These are phyloP conservation scores for Pulveroboletus sp. DNA, from an alignment of 768 basidiomycete genomes.

Conservation along the genomic window DNA sequence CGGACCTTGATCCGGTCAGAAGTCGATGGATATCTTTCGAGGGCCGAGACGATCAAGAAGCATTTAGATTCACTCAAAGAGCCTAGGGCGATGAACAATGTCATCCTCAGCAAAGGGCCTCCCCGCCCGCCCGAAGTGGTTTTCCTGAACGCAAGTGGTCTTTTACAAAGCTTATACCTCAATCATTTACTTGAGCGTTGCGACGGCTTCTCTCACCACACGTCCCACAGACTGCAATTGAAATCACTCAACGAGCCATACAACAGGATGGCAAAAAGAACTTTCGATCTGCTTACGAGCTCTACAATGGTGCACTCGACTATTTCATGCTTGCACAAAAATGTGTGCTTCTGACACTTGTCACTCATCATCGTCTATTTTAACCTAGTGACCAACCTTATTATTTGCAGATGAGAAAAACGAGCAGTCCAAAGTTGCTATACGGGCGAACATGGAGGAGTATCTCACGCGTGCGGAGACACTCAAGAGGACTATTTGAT, in stretches of 20 bases:
- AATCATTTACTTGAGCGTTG: neutral
- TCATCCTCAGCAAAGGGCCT: neutral
- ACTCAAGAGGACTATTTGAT: constrained; percentile 55
- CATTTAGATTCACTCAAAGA: constrained; percentile 43
- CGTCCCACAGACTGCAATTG: constrained; percentile 60
- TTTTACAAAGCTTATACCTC: too few relatives aligned
- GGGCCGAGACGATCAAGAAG: constrained; percentile 86
- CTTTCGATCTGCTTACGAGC: constrained; percentile 87
- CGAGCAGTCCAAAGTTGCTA: constrained; percentile 78
- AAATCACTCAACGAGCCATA: constrained; percentile 83
- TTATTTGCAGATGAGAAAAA: constrained; percentile 66
- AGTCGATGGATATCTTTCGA: constrained; percentile 81
- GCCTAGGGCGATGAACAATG: neutral
- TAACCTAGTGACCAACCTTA: neutral
- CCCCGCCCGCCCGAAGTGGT: constrained; percentile 16
- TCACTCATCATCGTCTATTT: neutral
- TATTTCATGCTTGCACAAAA: constrained; percentile 97
- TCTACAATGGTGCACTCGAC: constrained; percentile 88
- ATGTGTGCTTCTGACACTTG: constrained; percentile 40
- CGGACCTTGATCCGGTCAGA: constrained; percentile 79
- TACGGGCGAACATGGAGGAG: constrained; percentile 79
- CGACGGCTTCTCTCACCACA: neutral
- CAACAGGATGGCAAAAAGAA: constrained; percentile 87
- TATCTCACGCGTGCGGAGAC: constrained; percentile 88
- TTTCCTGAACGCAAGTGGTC: constrained; percentile 13